Evolutionary conservation across 345 rosid genomes (phyloP).

Genomic region (Camelina sativa): DNA sequence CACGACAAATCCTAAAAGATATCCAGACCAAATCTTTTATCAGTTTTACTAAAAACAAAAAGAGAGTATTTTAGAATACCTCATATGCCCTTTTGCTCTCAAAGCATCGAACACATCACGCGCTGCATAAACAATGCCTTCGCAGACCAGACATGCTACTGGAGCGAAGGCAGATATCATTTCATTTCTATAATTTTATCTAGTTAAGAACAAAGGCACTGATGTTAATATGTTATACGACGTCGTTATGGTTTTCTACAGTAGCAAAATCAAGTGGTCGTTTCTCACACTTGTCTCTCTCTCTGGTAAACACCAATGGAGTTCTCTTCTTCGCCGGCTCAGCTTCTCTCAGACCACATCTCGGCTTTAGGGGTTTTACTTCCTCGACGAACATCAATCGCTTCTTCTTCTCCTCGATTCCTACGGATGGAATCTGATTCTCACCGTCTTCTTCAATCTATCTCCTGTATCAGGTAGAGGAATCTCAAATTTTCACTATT

Average conservation of each 20-base stretch:
- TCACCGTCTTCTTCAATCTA: constrained; percentile 5
- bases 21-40: no score
- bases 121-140: no score
- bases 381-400: neutral
- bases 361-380: neutral
- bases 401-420: constrained; percentile 14
- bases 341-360: constrained; percentile 19
- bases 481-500: neutral
- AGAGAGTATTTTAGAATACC: no score
- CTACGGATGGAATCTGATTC: constrained; percentile 27
- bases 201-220: no score
- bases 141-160: no score
- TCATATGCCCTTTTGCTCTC: no score
- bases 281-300: neutral
- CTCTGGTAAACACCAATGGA: constrained; percentile 16
- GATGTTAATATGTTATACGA: no score
- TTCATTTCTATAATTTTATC: no score
- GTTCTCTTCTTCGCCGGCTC: constrained; percentile 30
- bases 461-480: constrained; percentile 33
- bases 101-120: no score
- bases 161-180: no score
- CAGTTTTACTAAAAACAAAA: no score
- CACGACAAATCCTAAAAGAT: no score
- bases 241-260: neutral
- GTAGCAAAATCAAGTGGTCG: neutral